Base-by-base conservation (phyloP, 192 early-diverging fungal genomes). In the Umbelopsis sp. region DNA sequence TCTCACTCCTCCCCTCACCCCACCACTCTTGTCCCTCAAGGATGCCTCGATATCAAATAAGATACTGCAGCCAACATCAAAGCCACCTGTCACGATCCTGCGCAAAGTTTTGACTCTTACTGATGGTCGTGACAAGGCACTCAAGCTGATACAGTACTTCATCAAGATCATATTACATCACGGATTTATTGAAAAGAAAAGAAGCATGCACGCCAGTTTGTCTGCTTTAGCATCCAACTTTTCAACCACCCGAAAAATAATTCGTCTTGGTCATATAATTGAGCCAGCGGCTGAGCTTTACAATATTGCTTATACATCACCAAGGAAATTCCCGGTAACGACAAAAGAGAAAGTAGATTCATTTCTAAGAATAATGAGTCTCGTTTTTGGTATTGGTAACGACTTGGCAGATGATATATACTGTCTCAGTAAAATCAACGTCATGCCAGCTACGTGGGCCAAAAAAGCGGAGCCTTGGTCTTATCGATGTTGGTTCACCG, bases 81-180 rank as follows among this genome's bases (percentile, higher is more conserved):
- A 62, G 26, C 56, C 56, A 62, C 56, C 56, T 44, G 11, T 75
- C 17, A 47, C 52, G 41, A 72, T 90, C 47, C 77, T 94, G 24
- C 84, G 88, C 34, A 86, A 87, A 66, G 75, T 92, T 17, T 81
- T 93, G 10, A 81, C 86, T 24, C 73, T 91, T 21, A 86, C 90
- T 56, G 94, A 96, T 69, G 94, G 94, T 34, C 86, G 94, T 17
- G 94, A 96, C 82, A 96, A 96, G 75, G 81, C 86, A 17, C 81
- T 95, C 66, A 95, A 95, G 68, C 72, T 90, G 31, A 70, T 91
- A 32, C 94, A 95, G 72, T 95, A 95, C 73, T 76, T 83, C 47
- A 74, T 87, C 70, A 95, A 95, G 68, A 72, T 92, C n/a, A 76
- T 91, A 24, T 78, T 94, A 29, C 89, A 84, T 74, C 59, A 79